Base-by-base conservation (phyloP, 2,329 filamentous ascomycete species). In the Thelonectria discophora region DNA sequence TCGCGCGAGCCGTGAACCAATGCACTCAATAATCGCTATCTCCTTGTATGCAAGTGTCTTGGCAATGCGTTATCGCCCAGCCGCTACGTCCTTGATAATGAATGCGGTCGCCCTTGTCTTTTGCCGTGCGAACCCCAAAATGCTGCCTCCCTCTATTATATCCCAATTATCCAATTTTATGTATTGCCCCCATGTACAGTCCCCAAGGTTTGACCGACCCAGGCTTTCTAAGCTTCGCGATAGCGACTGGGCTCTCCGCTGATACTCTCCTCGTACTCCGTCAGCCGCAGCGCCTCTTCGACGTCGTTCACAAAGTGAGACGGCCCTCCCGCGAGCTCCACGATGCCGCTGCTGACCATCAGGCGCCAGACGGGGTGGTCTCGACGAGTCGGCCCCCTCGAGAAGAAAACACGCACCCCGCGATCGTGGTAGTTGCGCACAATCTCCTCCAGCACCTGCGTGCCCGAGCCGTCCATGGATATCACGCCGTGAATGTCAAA, bases 401-500 rank as follows among this genome's bases (percentile, higher is more conserved):
- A 87, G 73, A 94, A 94, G 74, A 91, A 94, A 9, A 95, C 90
- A 2, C 87, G 81, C 1, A 94, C 93, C 1, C 90, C 91, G 5
- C 90, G 83, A 34, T 90, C 85, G n/a, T 89, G 82, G 75, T 98
- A 98, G 30, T 82, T 85, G 49, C 88, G 82, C 15, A 99, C 92
- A 68, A 98, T 98, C 77, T 98, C 95, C 48, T 87, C 86, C 3
- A 99, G 82, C 0, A 98, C 94, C 78, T 98, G 95, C 0, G 92
- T 91, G 1, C 94, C 95, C 0, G 93, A 97, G 6, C 93, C 95
- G 74, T 99, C 95, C 70, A 99, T 88, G 27, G 90, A 91, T 0
- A 94, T 97, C 3, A 99, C 95, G n/a, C 95, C 95, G 69, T 98
- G 94, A 8, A 98, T 93, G 74, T 99, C 95, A 72, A 99, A 98